Evolutionary conservation across 257 asterid genomes (phyloP).

Genomic region (Marsdenia floribunda): DNA sequence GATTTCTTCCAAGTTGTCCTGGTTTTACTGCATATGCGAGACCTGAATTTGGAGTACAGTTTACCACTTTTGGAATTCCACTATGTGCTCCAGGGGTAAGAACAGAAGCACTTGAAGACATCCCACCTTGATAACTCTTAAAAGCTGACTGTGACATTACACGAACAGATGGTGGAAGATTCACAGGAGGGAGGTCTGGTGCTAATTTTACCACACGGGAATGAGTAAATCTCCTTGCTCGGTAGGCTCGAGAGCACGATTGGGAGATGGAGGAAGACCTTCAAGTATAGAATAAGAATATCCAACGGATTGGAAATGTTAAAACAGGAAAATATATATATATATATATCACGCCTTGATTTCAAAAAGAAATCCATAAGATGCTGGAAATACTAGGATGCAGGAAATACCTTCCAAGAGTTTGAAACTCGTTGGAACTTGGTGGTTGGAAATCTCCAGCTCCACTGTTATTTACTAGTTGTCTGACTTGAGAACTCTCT

Average conservation of each 20-base stretch:
- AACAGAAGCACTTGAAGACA: conserved; percentile 27
- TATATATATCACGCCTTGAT: conserved; percentile 2
- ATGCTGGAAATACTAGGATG: neutral
- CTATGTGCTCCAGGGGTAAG: conserved; percentile 24
- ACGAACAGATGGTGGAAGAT: conserved; percentile 96
- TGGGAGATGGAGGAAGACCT: conserved; percentile 45
- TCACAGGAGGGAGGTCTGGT: conserved; percentile 89
- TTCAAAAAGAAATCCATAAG: conserved; percentile 12
- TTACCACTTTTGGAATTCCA: conserved; percentile 23
- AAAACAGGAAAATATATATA: neutral
- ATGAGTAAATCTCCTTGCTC: conserved; percentile 51
- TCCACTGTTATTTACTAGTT: conserved; percentile 27
- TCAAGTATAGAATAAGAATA: conserved; percentile 21
- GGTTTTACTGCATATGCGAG: conserved; percentile 26
- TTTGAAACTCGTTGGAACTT: conserved; percentile 29
- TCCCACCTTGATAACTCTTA: conserved; percentile 46
- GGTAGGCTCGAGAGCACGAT: conserved; percentile 50
- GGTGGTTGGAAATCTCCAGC: conserved; percentile 33
- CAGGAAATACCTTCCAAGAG: conserved; percentile 46
- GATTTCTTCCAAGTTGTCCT: conserved; percentile 25
- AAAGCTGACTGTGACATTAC: conserved; percentile 85
- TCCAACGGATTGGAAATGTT: neutral
- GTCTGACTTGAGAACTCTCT: conserved; percentile 40
- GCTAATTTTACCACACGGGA: conserved; percentile 84
- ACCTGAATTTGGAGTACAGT: conserved; percentile 22